Base-by-base conservation (phyloP, 139 green algal species). In the Chlorella sp. region DNA sequence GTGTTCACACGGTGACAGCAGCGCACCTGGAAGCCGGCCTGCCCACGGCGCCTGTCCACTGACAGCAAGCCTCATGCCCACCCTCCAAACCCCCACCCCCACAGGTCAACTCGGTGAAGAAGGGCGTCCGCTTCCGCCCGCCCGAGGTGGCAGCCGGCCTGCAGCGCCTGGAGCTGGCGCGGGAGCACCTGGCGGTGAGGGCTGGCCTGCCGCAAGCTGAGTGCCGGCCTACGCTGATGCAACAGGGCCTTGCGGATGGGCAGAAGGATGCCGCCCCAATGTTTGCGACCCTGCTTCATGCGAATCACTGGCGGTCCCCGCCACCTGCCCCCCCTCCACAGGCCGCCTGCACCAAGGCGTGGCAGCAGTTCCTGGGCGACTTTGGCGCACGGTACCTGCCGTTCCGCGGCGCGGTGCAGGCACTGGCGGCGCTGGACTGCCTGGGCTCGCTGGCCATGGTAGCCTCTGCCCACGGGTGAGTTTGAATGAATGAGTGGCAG, bases 371-470 rank as follows among this genome's bases (percentile, higher is more conserved):
- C 46, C 75, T 95, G 79, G 51, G 16, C 1, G 85, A 88, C 20
- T 93, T 94, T 76, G 67, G 82, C 30, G 76, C 43, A 30, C 84
- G 91, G 65, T 96, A 95, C 81, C 30, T 62, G 1, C 70, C 75
- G 9, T 92, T 93, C 40, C 86, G 92, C 3, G 81, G 69, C 1
- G 91, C 95, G 1, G 92, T 94, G 28, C 80, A 86, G 1, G 93
- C 94, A 0, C 84, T 96, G 8, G 93, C 95, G 0, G 81, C 88
- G 34, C 86, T 98, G 44, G 96, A 98, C 85, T 94, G 90, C 44
- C 88, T 98, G 2, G 75, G 87, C 24, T 88, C 92, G 32, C 89
- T 98, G n/a, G 93, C 94, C 0, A 36, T 54, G 0, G 48, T 96
- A 1, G 88, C 95, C 2, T 70, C 44, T 41, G 89, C 67, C 51